Evolutionary conservation across 164 flowering plant species (phyloP).

Genomic region (Nymphaea thermarum): DNA sequence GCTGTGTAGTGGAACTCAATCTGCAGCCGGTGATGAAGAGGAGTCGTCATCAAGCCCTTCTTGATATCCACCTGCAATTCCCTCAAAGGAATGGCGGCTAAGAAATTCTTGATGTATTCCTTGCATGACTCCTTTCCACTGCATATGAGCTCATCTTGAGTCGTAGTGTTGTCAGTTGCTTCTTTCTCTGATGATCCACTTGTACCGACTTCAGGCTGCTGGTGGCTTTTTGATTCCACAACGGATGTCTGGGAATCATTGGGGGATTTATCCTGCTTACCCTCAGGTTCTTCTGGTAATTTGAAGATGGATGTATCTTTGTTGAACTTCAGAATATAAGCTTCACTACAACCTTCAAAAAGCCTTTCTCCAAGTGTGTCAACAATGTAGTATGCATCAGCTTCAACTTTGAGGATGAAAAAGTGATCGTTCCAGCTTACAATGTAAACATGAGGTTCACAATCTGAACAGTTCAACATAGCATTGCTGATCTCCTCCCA

Average conservation of each 20-base stretch:
- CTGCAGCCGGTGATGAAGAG: conserved; percentile 81
- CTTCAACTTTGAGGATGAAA: conserved; percentile 79
- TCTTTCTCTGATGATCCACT: conserved; percentile 12
- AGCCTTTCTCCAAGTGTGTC: conserved; percentile 96
- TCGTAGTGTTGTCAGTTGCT: conserved; percentile 18
- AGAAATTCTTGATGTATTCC: conserved; percentile 82
- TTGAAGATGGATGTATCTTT: conserved; percentile 35
- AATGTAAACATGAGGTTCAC: conserved; percentile 48
- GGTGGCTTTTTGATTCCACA: conserved; percentile 14
- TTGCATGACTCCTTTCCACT: conserved; percentile 87
- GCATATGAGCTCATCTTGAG: conserved; percentile 45
- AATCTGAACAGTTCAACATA: conserved; percentile 16
- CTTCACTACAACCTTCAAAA: conserved; percentile 85
- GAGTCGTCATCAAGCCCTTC: conserved; percentile 55
- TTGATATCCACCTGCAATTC: conserved; percentile 80
- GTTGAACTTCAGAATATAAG: conserved; percentile 82
- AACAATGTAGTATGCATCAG: conserved; percentile 79
- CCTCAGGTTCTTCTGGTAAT: conserved; percentile 18
- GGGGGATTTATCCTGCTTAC: conserved; percentile 31
- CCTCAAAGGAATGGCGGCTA: conserved; percentile 95
- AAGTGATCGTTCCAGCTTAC: conserved; percentile 99
- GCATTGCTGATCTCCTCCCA: conserved; percentile 79
- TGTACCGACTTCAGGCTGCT: conserved; percentile 10
- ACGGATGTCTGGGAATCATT: conserved; percentile 23
- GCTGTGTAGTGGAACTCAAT: conserved; percentile 80